Conservation (phyloP, 768 basidiomycete species). For the Pleurotus citrinopileatus region DNA sequence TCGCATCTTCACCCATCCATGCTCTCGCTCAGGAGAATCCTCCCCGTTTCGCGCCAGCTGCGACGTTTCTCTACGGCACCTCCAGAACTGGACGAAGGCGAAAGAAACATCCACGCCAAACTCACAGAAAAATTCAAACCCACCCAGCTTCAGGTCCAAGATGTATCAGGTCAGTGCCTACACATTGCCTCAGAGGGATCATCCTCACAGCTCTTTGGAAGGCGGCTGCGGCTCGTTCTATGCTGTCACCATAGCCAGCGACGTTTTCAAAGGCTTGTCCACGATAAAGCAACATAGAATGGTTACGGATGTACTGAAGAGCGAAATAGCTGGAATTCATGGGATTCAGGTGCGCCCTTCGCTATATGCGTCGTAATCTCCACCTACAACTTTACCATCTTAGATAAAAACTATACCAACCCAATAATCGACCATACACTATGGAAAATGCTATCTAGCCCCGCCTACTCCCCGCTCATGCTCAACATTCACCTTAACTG, state of each 20-base stretch:
- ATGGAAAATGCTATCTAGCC: background rate
- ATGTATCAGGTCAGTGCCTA: slow-evolving; percentile 99
- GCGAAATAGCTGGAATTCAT: slow-evolving; percentile 89
- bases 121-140: slow-evolving; percentile 75
- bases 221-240: slow-evolving; percentile 99
- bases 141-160: slow-evolving; percentile 80
- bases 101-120: slow-evolving; percentile 69
- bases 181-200: too few species aligned
- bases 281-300: slow-evolving; percentile 93
- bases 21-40: slow-evolving; percentile 35
- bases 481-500: too few species aligned
- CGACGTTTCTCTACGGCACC: slow-evolving; percentile 29
- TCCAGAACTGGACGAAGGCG: slow-evolving; percentile 50
- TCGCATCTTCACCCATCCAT: slow-evolving; percentile 11
- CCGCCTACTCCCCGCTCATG: too few species aligned
- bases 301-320: slow-evolving; percentile 81
- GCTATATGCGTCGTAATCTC: too few species aligned
- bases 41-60: slow-evolving; percentile 19
- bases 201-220: too few species aligned
- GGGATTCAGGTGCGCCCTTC: slow-evolving; percentile 86
- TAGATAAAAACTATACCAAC: slow-evolving; percentile 41
- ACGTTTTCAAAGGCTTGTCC: slow-evolving; percentile 81
- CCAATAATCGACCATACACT: slow-evolving; percentile 9
- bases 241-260: slow-evolving; percentile 83
- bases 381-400: background rate